phyloP scores from a whole-genome alignment of 148 eudicot species.

The Spergularia marina region DNA sequence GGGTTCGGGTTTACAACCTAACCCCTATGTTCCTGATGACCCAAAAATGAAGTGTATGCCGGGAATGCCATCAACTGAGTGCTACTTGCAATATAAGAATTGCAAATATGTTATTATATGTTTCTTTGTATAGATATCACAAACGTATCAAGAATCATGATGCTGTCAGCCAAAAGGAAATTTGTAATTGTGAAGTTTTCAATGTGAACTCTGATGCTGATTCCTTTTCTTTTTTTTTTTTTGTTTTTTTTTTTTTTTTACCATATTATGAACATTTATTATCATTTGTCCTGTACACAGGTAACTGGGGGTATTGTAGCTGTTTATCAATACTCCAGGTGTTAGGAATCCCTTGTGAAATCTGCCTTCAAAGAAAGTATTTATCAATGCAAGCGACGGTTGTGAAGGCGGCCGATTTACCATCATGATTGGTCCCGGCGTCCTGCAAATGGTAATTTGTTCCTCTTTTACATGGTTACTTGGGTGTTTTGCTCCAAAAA shows the following conservation, averaged over 20 bases:
- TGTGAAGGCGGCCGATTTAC: slow-evolving; percentile 17
- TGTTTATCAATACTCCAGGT: background rate
- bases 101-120: too few relatives aligned
- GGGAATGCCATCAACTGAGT: too few relatives aligned
- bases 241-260: background rate
- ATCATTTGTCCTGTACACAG: slow-evolving; percentile 18
- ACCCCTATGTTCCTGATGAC: too few relatives aligned
- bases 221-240: background rate
- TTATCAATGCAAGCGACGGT: slow-evolving; percentile 29
- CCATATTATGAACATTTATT: background rate
- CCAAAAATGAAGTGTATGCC: too few relatives aligned
- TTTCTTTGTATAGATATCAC: background rate
- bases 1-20: too few relatives aligned
- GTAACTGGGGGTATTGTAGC: slow-evolving; percentile 10
- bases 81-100: too few relatives aligned
- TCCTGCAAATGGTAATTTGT: slow-evolving; percentile 28
- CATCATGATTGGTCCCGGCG: slow-evolving; percentile 25
- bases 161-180: too few relatives aligned
- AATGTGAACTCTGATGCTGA: background rate
- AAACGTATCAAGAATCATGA: background rate
- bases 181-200: background rate
- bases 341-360: background rate
- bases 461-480: background rate
- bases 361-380: slow-evolving; percentile 7
- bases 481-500: background rate